Evolutionary conservation across 768 basidiomycete genomes (phyloP).

Genomic region (Strobilomyces confusus): DNA sequence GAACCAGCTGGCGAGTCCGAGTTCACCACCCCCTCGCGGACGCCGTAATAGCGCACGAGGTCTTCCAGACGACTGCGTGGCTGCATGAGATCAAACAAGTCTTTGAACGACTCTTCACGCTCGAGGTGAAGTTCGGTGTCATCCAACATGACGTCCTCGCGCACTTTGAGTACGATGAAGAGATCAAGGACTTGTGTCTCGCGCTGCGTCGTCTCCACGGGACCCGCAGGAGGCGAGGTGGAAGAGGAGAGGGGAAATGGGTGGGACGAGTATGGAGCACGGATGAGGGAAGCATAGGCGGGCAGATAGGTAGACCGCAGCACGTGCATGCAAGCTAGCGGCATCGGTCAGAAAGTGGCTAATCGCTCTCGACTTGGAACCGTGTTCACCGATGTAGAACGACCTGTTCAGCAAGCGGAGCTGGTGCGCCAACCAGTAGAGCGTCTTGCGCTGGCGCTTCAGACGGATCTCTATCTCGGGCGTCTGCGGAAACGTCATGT

Average conservation of each 20-base stretch:
- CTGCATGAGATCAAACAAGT: conserved; percentile 74
- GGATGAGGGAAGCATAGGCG: conserved; percentile 58
- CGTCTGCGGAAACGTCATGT: conserved; percentile 55
- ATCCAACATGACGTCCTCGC: conserved; percentile 74
- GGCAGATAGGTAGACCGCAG: conserved; percentile 73
- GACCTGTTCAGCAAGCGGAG: conserved; percentile 63
- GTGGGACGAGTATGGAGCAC: conserved; percentile 69
- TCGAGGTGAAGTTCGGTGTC: conserved; percentile 73
- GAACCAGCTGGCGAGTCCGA: conserved; percentile 9
- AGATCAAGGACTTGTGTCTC: conserved; percentile 73
- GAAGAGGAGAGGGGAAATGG: conserved; percentile 59
- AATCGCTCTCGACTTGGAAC: not conserved
- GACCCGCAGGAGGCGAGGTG: conserved; percentile 19
- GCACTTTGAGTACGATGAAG: conserved; percentile 77
- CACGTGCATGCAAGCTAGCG: conserved; percentile 72
- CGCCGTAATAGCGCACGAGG: conserved; percentile 47
- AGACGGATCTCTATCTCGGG: conserved; percentile 38
- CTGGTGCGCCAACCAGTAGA: conserved; percentile 65
- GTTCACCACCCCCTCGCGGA: conserved; percentile 35
- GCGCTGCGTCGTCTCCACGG: conserved; percentile 53
- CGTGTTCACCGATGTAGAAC: conserved; percentile 56
- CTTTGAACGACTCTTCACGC: conserved; percentile 71
- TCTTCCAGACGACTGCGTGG: conserved; percentile 77
- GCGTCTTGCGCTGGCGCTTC: conserved; percentile 58
- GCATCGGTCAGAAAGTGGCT: conserved; percentile 1